These are phyloP conservation scores for Jasminum sambac DNA, from an alignment of 257 asterid species.

Conservation along the genomic window DNA sequence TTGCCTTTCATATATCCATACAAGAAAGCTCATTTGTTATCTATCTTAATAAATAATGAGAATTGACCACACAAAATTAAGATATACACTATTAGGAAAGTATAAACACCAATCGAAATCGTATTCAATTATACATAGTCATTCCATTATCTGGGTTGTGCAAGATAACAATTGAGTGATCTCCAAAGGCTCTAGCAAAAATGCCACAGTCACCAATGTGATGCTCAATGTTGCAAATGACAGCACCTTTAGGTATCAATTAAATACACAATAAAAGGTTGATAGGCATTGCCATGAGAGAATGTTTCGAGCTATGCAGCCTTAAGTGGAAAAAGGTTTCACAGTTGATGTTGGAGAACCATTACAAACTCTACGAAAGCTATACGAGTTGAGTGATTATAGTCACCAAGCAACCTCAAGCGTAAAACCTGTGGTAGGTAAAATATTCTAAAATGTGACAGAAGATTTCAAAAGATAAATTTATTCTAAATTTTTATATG, in stretches of 20 bases:
- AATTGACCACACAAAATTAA: too few relatives aligned
- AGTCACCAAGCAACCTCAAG: conserved; percentile 96
- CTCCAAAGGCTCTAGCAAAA: conserved; percentile 33
- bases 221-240: conserved; percentile 33
- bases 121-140: conserved; percentile 25
- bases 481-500: conserved; percentile 13
- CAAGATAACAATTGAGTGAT: conserved; percentile 34
- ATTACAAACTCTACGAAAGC: conserved; percentile 93
- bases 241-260: conserved; percentile 35
- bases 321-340: conserved; percentile 9
- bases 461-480: conserved; percentile 22
- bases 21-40: too few relatives aligned
- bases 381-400: too few relatives aligned
- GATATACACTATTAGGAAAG: too few relatives aligned
- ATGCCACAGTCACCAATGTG: conserved; percentile 32
- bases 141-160: conserved; percentile 37
- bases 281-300: too few relatives aligned
- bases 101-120: too few relatives aligned
- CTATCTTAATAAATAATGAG: too few relatives aligned
- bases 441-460: conserved; percentile 28
- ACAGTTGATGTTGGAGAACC: too few relatives aligned
- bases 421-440: conserved; percentile 74
- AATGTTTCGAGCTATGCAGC: too few relatives aligned
- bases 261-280: too few relatives aligned
- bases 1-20: too few relatives aligned